phyloP scores from a whole-genome alignment of 148 eudicot species.

The Pouteria glomerata region DNA sequence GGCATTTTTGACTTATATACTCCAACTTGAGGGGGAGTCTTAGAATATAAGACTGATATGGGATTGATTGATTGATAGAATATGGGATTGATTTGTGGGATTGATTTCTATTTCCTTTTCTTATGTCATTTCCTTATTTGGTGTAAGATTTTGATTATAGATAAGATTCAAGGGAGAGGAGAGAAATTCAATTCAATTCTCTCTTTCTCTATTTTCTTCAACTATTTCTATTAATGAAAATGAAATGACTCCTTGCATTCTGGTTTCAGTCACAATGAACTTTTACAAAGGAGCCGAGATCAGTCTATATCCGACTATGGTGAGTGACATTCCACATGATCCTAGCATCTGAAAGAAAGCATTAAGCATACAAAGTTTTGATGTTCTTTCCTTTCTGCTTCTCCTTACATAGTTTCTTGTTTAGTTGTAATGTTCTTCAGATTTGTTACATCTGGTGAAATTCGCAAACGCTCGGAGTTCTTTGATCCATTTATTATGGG shows the following conservation, averaged over 20 bases:
- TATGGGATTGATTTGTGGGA: too few species aligned
- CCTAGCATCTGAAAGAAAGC: background rate
- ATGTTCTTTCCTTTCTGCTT: slow-evolving; percentile 1
- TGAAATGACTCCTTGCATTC: slow-evolving; percentile 10
- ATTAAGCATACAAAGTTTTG: background rate
- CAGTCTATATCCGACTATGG: slow-evolving; percentile 89
- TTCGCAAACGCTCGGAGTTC: slow-evolving; percentile 73
- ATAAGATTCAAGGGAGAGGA: too few species aligned
- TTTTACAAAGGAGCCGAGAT: slow-evolving; percentile 80
- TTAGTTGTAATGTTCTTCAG: slow-evolving; percentile 98
- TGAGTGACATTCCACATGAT: slow-evolving; percentile 30
- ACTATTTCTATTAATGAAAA: background rate
- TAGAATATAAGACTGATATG: too few species aligned
- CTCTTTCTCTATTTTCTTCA: too few species aligned
- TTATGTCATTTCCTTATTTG: too few species aligned
- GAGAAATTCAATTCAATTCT: too few species aligned
- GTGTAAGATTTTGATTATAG: too few species aligned
- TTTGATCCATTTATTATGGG: slow-evolving; percentile 94
- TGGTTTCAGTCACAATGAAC: slow-evolving; percentile 70
- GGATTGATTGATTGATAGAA: too few species aligned
- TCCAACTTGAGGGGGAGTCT: too few species aligned
- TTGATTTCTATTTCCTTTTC: too few species aligned
- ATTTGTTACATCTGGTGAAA: slow-evolving; percentile 94
- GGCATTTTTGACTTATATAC: too few species aligned
- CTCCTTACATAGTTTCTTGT: slow-evolving; percentile 29